Evolutionary conservation across 2,329 filamentous ascomycete species (phyloP), one percentile per base, ranked within the genome.

Genomic region (Fusarium sp.): DNA sequence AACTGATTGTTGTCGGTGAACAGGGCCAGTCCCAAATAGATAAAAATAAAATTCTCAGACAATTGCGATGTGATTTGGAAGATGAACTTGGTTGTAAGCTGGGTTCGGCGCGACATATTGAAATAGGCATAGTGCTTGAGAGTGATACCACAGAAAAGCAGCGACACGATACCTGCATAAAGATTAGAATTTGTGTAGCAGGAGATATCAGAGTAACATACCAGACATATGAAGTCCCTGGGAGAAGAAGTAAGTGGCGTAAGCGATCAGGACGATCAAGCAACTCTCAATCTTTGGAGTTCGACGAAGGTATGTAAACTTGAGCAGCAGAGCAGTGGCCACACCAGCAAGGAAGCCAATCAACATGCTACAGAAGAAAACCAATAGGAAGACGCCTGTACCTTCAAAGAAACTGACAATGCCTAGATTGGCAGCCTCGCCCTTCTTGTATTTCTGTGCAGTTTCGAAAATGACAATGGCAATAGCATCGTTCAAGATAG

Each of bases 31-130:
- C 96, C 96, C 0, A 99, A 88, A 76, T 99, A 99, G 78, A 99
- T 99, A 82, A 99, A 99, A 79, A 99, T 99, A 77, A 99, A 99
- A 79, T 99, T 99, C 81, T 99, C 96, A 0, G 95, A 97, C 44
- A 99, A 82, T 79, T 99, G 96, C 5, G 96, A 93, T 72, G 96
- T 90, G 65, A 97, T 90, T 77, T 97, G 93, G 82, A 99, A 99
- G 57, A 97, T 86, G 80, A 97, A 99, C 78, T 99, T 99, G 51
- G 96, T 99, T 17, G 96, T 97, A 66, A 99, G 89, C 77, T 99
- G 96, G 2, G 96, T 98, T 65, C 96, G 90, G 47, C 96, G 90
- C 28, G 96, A 99, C 96, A 99, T 99, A 83, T 99, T 99, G 85
- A 98, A 97, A 81, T 99, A 99, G 65, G 96, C 96, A 75, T 99